A percentile compares a stretch with the other conserved stretches of the same genome.
These are phyloP conservation scores for Auxenochlorella pyrenoidosa DNA, from an alignment of 139 green algal species.

Conservation along the genomic window DNA sequence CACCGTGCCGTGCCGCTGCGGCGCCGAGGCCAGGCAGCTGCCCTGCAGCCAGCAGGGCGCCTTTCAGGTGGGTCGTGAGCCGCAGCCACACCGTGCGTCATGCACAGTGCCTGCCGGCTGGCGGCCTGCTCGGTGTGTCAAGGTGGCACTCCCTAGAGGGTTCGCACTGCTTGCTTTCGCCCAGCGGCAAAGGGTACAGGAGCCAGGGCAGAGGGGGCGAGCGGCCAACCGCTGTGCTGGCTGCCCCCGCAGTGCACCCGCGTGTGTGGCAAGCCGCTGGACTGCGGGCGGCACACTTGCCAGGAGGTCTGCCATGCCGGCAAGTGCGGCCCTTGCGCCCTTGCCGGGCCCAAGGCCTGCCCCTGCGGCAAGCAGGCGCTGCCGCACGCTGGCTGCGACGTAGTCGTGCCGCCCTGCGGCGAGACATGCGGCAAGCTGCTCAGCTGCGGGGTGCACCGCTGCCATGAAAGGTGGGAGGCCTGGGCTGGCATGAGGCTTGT, in stretches of 20 bases:
- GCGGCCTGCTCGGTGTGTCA: too few species aligned
- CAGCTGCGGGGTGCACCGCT: constrained; percentile 76
- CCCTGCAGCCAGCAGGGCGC: constrained; percentile 53
- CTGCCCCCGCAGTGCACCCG: constrained; percentile 56
- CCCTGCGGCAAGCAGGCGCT: constrained; percentile 80
- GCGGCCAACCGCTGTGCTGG: too few species aligned
- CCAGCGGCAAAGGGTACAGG: too few species aligned
- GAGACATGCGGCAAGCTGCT: constrained; percentile 85
- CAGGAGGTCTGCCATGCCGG: constrained; percentile 67
- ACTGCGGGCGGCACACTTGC: constrained; percentile 71
- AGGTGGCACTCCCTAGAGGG: too few species aligned
- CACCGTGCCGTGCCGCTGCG: constrained; percentile 55
- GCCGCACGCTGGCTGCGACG: constrained; percentile 60
- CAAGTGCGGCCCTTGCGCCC: constrained; percentile 70
- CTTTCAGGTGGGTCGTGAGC: constrained; percentile 45
- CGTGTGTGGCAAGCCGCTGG: constrained; percentile 66
- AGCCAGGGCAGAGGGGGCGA: too few species aligned
- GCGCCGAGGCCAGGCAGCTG: constrained; percentile 42
- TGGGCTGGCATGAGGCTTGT: neutral
- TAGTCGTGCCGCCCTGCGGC: constrained; percentile 71
- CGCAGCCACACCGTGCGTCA: too few species aligned
- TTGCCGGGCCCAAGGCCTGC: constrained; percentile 70
- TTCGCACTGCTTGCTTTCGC: too few species aligned
- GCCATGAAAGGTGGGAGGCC: constrained; percentile 34
- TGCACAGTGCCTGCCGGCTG: too few species aligned